Base-by-base conservation (phyloP, 371 early-diverging fungal genomes). In the Conidiobolus incongruus region DNA sequence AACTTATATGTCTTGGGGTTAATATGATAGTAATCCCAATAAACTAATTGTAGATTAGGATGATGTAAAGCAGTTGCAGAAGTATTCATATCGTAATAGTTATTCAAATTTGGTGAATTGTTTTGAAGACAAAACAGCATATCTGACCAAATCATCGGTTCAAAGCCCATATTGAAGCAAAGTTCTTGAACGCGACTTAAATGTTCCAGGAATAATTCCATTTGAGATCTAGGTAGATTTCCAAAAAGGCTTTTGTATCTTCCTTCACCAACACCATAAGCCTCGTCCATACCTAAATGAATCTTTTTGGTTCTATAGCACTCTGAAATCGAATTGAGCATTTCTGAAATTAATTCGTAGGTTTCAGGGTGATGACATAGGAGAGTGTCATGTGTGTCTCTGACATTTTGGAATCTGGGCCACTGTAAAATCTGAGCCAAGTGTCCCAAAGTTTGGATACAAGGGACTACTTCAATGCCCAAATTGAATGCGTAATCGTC, bases 361-460 rank as follows among this genome's bases (percentile, higher is more conserved):
- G 85, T 85, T 17, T 81, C 69, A 38, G 78, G 75, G 31, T 65
- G 65, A 40, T 63, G 61, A 15, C 71, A 59, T 24, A 85, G 53
- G 1, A 87, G 47, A 0, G 85, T 85, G 48, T 87, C 88, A 33
- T 58, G 60, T 1, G 83, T 85, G 50, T 85, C 88, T 43, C 81
- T 66, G 8, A 84, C 55, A 38, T 70, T 49, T 7, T 74, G 65
- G 53, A 71, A 86, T 28, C 67, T 65, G 4, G 87, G 87, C 85
- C 87, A 86, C 57, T 86, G 87, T 26, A 88, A 57, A 4, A 86
- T 68, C 50, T 88, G 87, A 0, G 87, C 88, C 47, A 88, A 49
- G 52, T 88, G 88, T 1, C 88, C 88, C 40, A 88, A 56, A 7
- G 84, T 85, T 56, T 88, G 88, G 35, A 88, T 88, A 53, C 87